Base-by-base conservation (phyloP, 192 early-diverging fungal species). In the Chytriomyces confervae region DNA sequence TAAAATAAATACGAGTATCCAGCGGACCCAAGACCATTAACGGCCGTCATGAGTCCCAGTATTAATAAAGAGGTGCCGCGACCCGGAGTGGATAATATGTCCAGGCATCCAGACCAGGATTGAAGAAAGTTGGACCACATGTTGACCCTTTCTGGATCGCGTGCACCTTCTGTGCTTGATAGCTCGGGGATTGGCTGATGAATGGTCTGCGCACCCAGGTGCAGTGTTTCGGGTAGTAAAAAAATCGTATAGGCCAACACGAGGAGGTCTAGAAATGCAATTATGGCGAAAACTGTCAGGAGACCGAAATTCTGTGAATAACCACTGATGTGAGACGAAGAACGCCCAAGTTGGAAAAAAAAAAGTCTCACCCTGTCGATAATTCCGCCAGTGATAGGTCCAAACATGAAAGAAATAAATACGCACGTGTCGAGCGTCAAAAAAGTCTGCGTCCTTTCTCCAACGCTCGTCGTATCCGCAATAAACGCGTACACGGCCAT, bases 201-300 rank as follows among this genome's bases (percentile, higher is more conserved):
- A n/a, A 57, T 13, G 1, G 20, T 57, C 16, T 57, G 53, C 3
- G 53, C 53, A 57, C 16, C 13, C 9, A 10, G 51, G n/a, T 72
- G 50, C 8, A 84, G 57, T 4, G 86, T 81, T 63, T 87, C 86
- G 16, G 86, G 86, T 9, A 87, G 69, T 36, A 84, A 29, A 23
- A 87, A 67, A 16, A 68, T 11, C 43, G 77, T 48, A 53, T 80
- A 83, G 5, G 75, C 43, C 5, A 82, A 44, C 18, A 72, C 72
- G 8, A 85, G 9, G 1, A 82, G 46, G 24, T 82, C 70, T 5
- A 76, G 49, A 44, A 75, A 50, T 44, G 83, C 16, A n/a, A 80
- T 36, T 11, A 81, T 44, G 8, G 69, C 46, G 64, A 83, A 83
- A 7, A 83, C 82, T 24, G 75, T 70, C 44, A 76, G 23, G 49